Conservation (phyloP, 2,329 filamentous ascomycete genomes). For the Lachnellula suecica region DNA sequence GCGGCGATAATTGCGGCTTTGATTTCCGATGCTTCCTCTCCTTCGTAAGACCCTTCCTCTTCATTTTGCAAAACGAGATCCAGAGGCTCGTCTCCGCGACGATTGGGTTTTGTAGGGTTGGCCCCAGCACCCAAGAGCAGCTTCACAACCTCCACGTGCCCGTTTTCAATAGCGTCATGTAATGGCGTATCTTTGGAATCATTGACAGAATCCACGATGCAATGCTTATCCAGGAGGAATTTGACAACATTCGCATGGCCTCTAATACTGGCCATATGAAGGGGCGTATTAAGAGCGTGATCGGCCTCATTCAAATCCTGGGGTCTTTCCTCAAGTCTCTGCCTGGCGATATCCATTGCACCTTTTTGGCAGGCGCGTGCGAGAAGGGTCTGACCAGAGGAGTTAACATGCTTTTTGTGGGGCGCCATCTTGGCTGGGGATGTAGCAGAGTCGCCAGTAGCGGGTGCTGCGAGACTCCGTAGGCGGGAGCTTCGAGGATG, state of each 20-base stretch:
- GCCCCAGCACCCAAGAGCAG: slow-evolving; percentile 83
- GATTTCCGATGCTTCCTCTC: slow-evolving; percentile 55
- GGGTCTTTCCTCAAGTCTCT: slow-evolving; percentile 68
- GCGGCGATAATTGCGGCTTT: slow-evolving; percentile 66
- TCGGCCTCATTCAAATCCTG: slow-evolving; percentile 88
- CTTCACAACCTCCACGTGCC: slow-evolving; percentile 84
- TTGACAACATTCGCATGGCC: slow-evolving; percentile 85
- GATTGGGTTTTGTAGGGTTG: slow-evolving; percentile 86
- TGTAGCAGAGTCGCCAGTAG: slow-evolving; percentile 57
- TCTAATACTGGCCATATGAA: slow-evolving; percentile 89
- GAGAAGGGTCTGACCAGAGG: slow-evolving; percentile 86
- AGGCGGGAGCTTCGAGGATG: slow-evolving; percentile 58
- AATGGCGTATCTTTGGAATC: slow-evolving; percentile 90
- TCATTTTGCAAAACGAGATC: slow-evolving; percentile 75
- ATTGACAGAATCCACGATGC: slow-evolving; percentile 76
- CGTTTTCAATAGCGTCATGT: slow-evolving; percentile 95
- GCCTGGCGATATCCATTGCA: slow-evolving; percentile 76
- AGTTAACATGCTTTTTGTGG: slow-evolving; percentile 86
- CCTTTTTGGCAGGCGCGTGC: slow-evolving; percentile 88
- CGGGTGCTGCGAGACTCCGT: slow-evolving; percentile 54
- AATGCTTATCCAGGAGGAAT: slow-evolving; percentile 80
- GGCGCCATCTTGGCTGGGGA: slow-evolving; percentile 67
- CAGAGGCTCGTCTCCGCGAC: slow-evolving; percentile 88
- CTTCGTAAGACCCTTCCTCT: slow-evolving; percentile 51
- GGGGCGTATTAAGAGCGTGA: slow-evolving; percentile 92